These are phyloP conservation scores for Prunus mira DNA, from an alignment of 306 rosid genomes.

Conservation along the genomic window DNA sequence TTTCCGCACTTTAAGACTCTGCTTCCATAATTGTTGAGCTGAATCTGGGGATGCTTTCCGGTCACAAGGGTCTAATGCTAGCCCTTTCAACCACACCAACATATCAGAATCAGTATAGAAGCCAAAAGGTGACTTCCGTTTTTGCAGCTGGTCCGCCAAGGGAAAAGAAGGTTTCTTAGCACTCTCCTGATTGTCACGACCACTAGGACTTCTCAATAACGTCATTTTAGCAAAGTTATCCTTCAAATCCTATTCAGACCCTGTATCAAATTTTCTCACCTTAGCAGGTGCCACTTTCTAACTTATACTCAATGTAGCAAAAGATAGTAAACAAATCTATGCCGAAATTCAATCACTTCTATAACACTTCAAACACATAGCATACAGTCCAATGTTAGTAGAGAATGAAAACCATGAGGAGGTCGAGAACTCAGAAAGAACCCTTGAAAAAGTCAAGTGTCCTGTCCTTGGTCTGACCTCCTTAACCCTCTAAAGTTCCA, in stretches of 20 bases:
- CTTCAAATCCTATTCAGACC: not conserved
- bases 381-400: not conserved
- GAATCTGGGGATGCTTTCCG: not conserved
- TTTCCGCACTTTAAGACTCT: not conserved
- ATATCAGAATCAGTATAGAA: not conserved
- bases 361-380: not conserved
- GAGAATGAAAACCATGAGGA: not conserved
- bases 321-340: not conserved
- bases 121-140: not conserved
- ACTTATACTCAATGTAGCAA: not conserved
- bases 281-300: not conserved
- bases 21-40: not conserved
- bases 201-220: not conserved
- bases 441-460: not conserved
- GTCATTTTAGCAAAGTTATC: not conserved
- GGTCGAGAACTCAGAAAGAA: not conserved
- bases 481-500: not conserved
- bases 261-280: constrained; percentile 2
- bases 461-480: not conserved
- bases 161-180: constrained; percentile 4
- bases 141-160: not conserved
- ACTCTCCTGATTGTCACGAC: not conserved
- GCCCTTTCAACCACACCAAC: constrained; percentile 20
- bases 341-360: not conserved
- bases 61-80: constrained; percentile 16